These are phyloP conservation scores for Pleurotus eryngii DNA, from an alignment of 768 basidiomycete genomes.

Conservation along the genomic window DNA sequence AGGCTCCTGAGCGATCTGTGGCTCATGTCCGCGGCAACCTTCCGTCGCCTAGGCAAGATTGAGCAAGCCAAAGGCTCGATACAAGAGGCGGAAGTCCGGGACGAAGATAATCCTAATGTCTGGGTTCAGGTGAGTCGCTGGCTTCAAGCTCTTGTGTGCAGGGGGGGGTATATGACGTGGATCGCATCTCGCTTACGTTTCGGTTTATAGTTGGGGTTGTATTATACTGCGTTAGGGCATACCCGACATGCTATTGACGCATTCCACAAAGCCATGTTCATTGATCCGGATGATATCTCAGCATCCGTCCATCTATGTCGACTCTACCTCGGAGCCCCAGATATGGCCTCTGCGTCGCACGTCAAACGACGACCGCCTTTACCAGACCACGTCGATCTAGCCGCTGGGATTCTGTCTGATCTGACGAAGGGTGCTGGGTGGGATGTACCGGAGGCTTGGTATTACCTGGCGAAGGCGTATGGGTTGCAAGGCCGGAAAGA, in stretches of 20 bases:
- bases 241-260: constrained; percentile 66
- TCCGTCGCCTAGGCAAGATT: constrained; percentile 82
- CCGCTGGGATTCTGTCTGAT: constrained; percentile 75
- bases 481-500: constrained; percentile 70
- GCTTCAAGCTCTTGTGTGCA: no score
- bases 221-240: constrained; percentile 58
- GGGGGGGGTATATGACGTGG: background rate
- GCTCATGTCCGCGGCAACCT: constrained; percentile 93
- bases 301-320: constrained; percentile 78
- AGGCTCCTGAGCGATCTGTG: constrained; percentile 82
- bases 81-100: constrained; percentile 89
- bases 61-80: constrained; percentile 90
- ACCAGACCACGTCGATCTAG: constrained; percentile 65
- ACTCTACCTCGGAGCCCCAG: constrained; percentile 53
- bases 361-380: constrained; percentile 4
- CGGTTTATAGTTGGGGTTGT: constrained; percentile 63
- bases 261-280: constrained; percentile 86
- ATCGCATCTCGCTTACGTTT: background rate
- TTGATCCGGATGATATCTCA: constrained; percentile 73
- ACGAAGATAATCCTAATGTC: constrained; percentile 82
- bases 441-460: constrained; percentile 96
- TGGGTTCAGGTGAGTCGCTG: constrained; percentile 81
- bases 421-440: constrained; percentile 79
- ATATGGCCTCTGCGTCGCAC: constrained; percentile 10
- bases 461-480: constrained; percentile 80